Evolutionary conservation across 1,284 basidiomycete genomes (phyloP), one percentile per base, ranked within the genome.

Genomic region (Trichosporon coremiiforme): DNA sequence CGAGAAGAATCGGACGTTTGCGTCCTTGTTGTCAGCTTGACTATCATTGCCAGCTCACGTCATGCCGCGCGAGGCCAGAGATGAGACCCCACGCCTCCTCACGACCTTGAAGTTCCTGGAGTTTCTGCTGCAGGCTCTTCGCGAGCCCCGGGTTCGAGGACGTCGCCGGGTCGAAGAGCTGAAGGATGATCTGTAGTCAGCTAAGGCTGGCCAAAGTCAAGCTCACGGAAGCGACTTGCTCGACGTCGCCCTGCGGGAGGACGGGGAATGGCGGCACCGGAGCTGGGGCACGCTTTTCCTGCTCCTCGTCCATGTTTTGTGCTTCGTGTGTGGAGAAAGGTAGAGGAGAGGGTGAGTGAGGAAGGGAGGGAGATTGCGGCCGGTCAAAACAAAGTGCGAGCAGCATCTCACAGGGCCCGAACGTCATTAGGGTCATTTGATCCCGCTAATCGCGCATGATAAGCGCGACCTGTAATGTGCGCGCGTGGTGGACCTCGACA

Each of bases 1-100:
- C 4, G 93, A 92, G 79, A 94, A 95, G 86, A 95, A 95, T 78
- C 94, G 90, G 8, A 95, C 92, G 76, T 92, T 92, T 64, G 87
- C 86, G 80, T 94, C 90, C 73, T 82, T 6, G 35, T 36, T 25
- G 25, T 65, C 33, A 64, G 63, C 22, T 55, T 3, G 6, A 1
- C 1, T 25, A 20, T 1, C 22, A 20, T 2, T 12, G 57, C 12
- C 12, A n/a, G 4, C 77, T 25, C 50, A 84, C 83, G 29, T 80
- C 78, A 70, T 83, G 79, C 13, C 69, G 66, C 4, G 82, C 69
- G 20, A 85, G 68, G 0, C 83, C 83, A 31, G 79, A 75, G 38
- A 84, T 82, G 22, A 85, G 67, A 0, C 82, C 83, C 84, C 84
- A 85, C 2, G 83, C 82, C 67, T 83, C 81, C 9, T 78, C 77